phyloP scores from a whole-genome alignment of 257 asterid genomes.

The Solanum piurae region DNA sequence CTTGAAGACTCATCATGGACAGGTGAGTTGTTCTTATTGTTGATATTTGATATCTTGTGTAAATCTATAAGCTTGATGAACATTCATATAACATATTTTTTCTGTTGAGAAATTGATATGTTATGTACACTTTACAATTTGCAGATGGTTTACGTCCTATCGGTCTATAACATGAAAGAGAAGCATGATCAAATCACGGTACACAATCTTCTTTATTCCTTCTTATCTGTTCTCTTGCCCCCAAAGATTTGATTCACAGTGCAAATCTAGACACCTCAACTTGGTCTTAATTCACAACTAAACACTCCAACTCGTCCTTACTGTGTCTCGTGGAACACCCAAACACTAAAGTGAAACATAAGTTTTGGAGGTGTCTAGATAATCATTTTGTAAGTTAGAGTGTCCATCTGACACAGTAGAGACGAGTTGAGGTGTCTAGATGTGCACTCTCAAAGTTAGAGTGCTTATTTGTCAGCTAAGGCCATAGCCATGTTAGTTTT shows the following conservation, averaged over 20 bases:
- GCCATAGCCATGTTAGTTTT: neutral
- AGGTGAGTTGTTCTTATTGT: conserved; percentile 35
- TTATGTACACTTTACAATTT: neutral
- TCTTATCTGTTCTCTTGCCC: neutral
- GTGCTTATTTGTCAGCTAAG: neutral
- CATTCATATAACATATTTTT: neutral
- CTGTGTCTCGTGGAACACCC: neutral
- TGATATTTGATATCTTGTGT: neutral
- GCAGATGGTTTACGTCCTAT: conserved; percentile 90
- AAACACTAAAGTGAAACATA: neutral
- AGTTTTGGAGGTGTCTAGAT: neutral
- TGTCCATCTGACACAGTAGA: neutral
- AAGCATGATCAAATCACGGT: conserved; percentile 60
- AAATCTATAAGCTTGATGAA: neutral
- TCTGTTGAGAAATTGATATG: neutral
- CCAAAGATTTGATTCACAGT: neutral
- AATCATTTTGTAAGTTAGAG: neutral
- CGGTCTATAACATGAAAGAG: conserved; percentile 84
- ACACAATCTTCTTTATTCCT: conserved; percentile 6
- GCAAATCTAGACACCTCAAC: neutral
- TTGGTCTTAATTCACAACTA: neutral
- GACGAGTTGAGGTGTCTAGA: neutral
- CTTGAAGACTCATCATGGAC: conserved; percentile 92
- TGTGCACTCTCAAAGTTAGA: neutral
- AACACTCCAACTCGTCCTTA: neutral